These are phyloP conservation scores for Caryopteris hybrid DNA, from an alignment of 305 asterid species.

Conservation along the genomic window DNA sequence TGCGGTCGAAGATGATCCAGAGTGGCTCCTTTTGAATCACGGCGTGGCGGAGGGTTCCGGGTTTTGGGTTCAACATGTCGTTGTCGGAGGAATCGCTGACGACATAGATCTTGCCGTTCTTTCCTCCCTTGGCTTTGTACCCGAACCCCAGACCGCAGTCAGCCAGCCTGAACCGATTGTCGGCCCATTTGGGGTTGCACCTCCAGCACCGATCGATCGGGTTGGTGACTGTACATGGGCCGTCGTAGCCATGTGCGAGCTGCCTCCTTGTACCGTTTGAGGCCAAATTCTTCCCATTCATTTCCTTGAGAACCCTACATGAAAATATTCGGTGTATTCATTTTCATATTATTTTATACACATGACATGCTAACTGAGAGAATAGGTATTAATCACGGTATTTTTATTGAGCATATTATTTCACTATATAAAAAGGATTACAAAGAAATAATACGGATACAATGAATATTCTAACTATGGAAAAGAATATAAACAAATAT, in stretches of 20 bases:
- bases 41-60: slow-evolving; percentile 70
- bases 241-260: slow-evolving; percentile 19
- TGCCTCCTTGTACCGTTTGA: slow-evolving; percentile 40
- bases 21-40: slow-evolving; percentile 58
- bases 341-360: too few relatives aligned
- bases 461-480: too few relatives aligned
- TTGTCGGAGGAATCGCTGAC: slow-evolving; percentile 51
- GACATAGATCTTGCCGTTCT: too few relatives aligned
- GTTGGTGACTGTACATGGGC: slow-evolving; percentile 55
- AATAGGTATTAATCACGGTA: too few relatives aligned
- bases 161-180: slow-evolving; percentile 51
- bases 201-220: too few relatives aligned
- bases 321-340: too few relatives aligned
- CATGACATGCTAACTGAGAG: too few relatives aligned
- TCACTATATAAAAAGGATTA: too few relatives aligned
- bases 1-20: too few relatives aligned
- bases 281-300: background rate
- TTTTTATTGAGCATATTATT: too few relatives aligned
- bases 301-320: slow-evolving; percentile 28
- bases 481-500: too few relatives aligned
- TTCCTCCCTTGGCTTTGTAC: slow-evolving; percentile 45
- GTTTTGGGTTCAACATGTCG: slow-evolving; percentile 46
- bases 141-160: slow-evolving; percentile 69
- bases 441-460: too few relatives aligned
- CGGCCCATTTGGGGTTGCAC: slow-evolving; percentile 60